Conservation (phyloP, 345 rosid species). For the Erucastrum elatum region DNA sequence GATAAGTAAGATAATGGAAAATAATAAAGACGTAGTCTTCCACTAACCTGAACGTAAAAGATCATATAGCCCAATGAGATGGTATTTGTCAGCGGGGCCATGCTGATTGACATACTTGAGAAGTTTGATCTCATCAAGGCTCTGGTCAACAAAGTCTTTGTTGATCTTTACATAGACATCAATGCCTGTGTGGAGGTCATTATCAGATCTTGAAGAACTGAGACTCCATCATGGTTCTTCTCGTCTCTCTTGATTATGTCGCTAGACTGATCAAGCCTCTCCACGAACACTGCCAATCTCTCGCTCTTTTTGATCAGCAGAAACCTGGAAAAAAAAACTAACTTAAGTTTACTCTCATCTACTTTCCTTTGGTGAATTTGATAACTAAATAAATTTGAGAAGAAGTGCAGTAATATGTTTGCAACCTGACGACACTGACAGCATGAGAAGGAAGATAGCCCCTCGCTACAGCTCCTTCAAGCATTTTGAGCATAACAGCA, state of each 20-base stretch:
- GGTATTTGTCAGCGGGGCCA: constrained; percentile 94
- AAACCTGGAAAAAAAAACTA: constrained; percentile 43
- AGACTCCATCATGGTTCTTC: constrained; percentile 75
- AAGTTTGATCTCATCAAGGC: constrained; percentile 97
- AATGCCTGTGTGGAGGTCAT: constrained; percentile 92
- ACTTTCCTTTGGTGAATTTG: neutral
- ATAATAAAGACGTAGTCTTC: neutral
- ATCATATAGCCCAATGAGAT: constrained; percentile 84
- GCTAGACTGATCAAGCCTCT: constrained; percentile 66
- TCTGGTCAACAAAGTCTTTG: constrained; percentile 97
- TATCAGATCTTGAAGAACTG: constrained; percentile 72
- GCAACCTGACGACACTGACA: neutral
- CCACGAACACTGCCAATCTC: constrained; percentile 65
- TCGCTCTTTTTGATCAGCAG: constrained; percentile 61
- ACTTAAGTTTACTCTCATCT: neutral
- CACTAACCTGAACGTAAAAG: constrained; percentile 74
- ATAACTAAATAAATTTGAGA: neutral
- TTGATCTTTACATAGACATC: constrained; percentile 97
- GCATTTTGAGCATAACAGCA: neutral
- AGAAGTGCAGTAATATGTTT: neutral
- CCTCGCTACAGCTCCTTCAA: neutral
- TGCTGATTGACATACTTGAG: constrained; percentile 95
- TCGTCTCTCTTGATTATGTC: constrained; percentile 71
- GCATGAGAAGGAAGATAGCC: neutral
- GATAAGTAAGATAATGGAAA: no score